Evolutionary conservation across 305 asterid genomes (phyloP).

Genomic region (Striga hermonthica): DNA sequence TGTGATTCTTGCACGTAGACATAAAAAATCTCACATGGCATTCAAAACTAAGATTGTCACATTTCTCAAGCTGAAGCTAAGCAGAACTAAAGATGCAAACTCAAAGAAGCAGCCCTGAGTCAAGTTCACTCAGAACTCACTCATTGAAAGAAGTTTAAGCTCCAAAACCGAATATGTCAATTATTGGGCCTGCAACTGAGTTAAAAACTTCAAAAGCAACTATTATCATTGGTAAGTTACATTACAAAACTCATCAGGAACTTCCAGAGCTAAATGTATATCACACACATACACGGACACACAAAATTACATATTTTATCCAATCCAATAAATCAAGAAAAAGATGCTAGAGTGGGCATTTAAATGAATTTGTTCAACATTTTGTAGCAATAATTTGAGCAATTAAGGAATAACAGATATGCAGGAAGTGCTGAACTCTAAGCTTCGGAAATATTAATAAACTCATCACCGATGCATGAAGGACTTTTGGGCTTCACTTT

Average conservation of each 20-base stretch:
- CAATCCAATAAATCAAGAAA: constrained; percentile 1
- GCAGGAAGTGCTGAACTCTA: constrained; percentile 23
- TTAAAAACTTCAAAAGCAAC: constrained; percentile 16
- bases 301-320: neutral
- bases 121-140: constrained; percentile 13
- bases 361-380: constrained; percentile 13
- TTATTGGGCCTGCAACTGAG: constrained; percentile 4
- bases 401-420: neutral
- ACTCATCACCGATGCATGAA: constrained; percentile 88
- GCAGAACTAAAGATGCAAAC: constrained; percentile 15
- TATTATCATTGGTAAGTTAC: constrained; percentile 4
- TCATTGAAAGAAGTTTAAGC: constrained; percentile 24
- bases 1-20: constrained; percentile 11
- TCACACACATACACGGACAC: neutral
- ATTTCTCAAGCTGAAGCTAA: constrained; percentile 15
- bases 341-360: constrained; percentile 17
- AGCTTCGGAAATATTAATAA: constrained; percentile 11
- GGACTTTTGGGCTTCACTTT: constrained; percentile 98
- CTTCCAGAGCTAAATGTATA: neutral
- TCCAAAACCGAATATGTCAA: constrained; percentile 14
- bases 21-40: constrained; percentile 15
- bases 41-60: constrained; percentile 19
- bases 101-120: constrained; percentile 5
- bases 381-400: constrained; percentile 1
- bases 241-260: constrained; percentile 13